phyloP scores from a whole-genome alignment of 2,329 filamentous ascomycete genomes.

The Exserohilum rostratum region DNA sequence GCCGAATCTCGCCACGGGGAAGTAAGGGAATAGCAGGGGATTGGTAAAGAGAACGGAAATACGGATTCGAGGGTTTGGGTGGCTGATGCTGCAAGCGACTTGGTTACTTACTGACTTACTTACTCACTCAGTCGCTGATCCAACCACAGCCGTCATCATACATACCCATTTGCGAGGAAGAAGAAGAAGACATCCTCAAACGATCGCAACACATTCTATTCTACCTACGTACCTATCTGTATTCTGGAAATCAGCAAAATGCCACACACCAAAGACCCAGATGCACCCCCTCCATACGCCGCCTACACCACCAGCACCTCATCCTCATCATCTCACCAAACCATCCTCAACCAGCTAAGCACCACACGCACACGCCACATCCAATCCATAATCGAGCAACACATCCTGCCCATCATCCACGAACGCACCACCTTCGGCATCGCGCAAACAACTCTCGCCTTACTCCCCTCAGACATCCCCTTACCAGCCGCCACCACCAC shows the following conservation, averaged over 20 bases:
- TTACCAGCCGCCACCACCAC: constrained; percentile 22
- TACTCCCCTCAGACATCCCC: constrained; percentile 53
- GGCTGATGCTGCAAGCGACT: too few relatives aligned
- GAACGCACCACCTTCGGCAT: constrained; percentile 50
- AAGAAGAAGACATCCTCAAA: too few relatives aligned
- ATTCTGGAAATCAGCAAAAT: constrained; percentile 14
- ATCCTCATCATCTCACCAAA: constrained; percentile 27
- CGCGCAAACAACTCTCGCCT: constrained; percentile 52
- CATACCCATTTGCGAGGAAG: too few relatives aligned
- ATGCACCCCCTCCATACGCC: constrained; percentile 12
- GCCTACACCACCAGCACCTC: constrained; percentile 16
- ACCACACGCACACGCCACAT: constrained; percentile 51
- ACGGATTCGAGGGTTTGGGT: too few relatives aligned
- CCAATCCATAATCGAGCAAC: constrained; percentile 44
- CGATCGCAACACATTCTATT: too few relatives aligned
- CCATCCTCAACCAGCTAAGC: constrained; percentile 46
- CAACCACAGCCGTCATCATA: too few relatives aligned
- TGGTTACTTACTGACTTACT: too few relatives aligned
- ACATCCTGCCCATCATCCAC: constrained; percentile 52
- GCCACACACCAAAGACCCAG: constrained; percentile 15
- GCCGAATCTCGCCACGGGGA: not conserved
- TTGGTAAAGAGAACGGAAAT: too few relatives aligned
- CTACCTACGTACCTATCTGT: too few relatives aligned
- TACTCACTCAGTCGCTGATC: too few relatives aligned
- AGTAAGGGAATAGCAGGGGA: too few relatives aligned